Evolutionary conservation across 2,329 filamentous ascomycete genomes (phyloP), one percentile per base, ranked within the genome.

Genomic region (Niveomyces coronatus): DNA sequence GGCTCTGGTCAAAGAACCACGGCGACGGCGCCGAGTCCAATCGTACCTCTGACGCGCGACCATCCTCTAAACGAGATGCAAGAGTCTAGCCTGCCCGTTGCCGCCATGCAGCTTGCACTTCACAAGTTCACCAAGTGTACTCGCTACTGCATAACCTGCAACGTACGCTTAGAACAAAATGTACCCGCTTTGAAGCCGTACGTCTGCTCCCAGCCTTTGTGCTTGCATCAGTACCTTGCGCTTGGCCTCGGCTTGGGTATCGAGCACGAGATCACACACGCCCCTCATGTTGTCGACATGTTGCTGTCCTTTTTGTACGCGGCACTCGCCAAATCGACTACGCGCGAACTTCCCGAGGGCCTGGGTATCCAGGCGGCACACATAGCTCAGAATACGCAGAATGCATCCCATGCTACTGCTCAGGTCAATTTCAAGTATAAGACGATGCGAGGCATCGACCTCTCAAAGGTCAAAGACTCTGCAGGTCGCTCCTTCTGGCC

Each of bases 131-230:
- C 83, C 7, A 79, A 76, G 42, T 94, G 85, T 54, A 86, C 84
- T 0, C 79, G 91, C 38, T 94, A 89, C 56, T 95, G 88, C 56
- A 70, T 94, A 39, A 78, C 88, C 17, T 95, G 88, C 51, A 84
- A 93, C 56, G 72, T 73, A 47, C 79, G 71, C 47, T 70, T 85
- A 24, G 57, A 72, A 1, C 68, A 68, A 3, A 71, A 74, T 0
- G 78, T 89, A 26, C 75, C 80, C 49, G 75, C 81, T 2, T 64
- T 87, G 43, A 85, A 84, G 47, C 83, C 83, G 3, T 85, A 82
- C 44, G 85, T 94, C 31, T 95, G 88, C 58, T 74, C 74, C 16
- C 71, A 74, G 10, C 65, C 70, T 2, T 66, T 95, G 3, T 95
- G 88, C 51, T 64, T 94, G 4, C 94, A 84, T 51, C 88, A 95